Evolutionary conservation across 352 stramenopile species (phyloP).

Genomic region (Pythium insidiosum): DNA sequence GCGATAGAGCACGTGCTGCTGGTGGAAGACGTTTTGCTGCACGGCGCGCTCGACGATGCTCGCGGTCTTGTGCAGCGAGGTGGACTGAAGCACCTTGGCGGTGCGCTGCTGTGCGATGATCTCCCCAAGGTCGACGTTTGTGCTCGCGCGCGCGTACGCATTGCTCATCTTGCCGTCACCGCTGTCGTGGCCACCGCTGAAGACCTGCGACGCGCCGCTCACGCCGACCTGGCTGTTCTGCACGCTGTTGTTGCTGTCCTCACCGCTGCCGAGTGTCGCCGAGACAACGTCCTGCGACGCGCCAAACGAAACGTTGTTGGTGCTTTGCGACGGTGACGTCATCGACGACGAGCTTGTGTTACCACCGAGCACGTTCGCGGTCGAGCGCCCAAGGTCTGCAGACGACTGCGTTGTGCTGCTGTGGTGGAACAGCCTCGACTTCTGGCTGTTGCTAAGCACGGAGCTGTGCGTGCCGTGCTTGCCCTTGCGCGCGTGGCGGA

Average conservation of each 20-base stretch:
- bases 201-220: constrained; percentile 31
- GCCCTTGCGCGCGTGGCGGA: constrained; percentile 14
- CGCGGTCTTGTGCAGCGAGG: constrained; percentile 47
- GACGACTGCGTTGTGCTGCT: constrained; percentile 12
- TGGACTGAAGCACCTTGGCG: constrained; percentile 45
- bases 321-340: constrained; percentile 28
- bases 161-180: constrained; percentile 36
- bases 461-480: constrained; percentile 1
- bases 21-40: constrained; percentile 86
- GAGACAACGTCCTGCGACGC: constrained; percentile 34
- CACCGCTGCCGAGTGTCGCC: constrained; percentile 15
- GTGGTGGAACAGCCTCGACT: constrained; percentile 23
- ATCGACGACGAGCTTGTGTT: constrained; percentile 39
- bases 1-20: constrained; percentile 76
- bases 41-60: constrained; percentile 77
- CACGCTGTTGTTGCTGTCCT: constrained; percentile 28
- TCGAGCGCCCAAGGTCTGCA: constrained; percentile 33
- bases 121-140: constrained; percentile 64
- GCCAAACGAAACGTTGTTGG: constrained; percentile 35
- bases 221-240: constrained; percentile 31
- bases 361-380: constrained; percentile 11
- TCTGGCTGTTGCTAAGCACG: constrained; percentile 24
- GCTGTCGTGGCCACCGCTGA: constrained; percentile 28
- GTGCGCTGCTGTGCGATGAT: constrained; percentile 68
- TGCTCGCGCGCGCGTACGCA: constrained; percentile 58